phyloP scores from a whole-genome alignment of 495 filamentous ascomycete genomes.

The Choiromyces venosus region DNA sequence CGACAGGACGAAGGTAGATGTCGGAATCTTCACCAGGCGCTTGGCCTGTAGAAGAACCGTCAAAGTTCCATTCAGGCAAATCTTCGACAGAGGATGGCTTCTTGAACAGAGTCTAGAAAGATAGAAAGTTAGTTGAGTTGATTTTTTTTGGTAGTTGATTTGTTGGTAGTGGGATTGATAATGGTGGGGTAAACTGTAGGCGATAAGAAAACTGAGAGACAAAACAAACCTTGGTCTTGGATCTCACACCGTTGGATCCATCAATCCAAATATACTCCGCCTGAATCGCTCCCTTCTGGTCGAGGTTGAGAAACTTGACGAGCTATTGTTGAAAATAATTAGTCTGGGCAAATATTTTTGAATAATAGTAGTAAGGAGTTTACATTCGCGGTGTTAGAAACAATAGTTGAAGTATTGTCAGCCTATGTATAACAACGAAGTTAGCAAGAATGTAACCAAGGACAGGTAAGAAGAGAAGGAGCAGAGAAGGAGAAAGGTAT shows the following conservation, averaged over 20 bases:
- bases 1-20: conserved; percentile 90
- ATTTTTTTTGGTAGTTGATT: neutral
- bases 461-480: conserved; percentile 4
- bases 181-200: conserved; percentile 13
- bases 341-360: neutral
- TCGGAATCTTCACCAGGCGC: conserved; percentile 96
- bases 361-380: neutral
- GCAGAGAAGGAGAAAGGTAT: conserved; percentile 1
- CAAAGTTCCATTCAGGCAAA: conserved; percentile 98
- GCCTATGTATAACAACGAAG: conserved; percentile 19
- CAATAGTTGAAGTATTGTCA: conserved; percentile 24
- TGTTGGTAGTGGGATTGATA: conserved; percentile 3
- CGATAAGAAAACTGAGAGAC: conserved; percentile 12
- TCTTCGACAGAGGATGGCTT: conserved; percentile 62
- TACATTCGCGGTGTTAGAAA: conserved; percentile 42
- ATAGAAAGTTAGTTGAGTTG: conserved; percentile 12
- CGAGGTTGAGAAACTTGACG: conserved; percentile 82
- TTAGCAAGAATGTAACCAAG: conserved; percentile 22
- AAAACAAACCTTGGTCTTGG: conserved; percentile 81
- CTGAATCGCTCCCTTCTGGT: conserved; percentile 77
- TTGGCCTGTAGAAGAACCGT: conserved; percentile 91
- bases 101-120: conserved; percentile 67
- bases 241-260: conserved; percentile 65
- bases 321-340: conserved; percentile 53
- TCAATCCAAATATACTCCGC: conserved; percentile 99